Base-by-base conservation (phyloP, 257 asterid species). In the Rehmannia glutinosa region DNA sequence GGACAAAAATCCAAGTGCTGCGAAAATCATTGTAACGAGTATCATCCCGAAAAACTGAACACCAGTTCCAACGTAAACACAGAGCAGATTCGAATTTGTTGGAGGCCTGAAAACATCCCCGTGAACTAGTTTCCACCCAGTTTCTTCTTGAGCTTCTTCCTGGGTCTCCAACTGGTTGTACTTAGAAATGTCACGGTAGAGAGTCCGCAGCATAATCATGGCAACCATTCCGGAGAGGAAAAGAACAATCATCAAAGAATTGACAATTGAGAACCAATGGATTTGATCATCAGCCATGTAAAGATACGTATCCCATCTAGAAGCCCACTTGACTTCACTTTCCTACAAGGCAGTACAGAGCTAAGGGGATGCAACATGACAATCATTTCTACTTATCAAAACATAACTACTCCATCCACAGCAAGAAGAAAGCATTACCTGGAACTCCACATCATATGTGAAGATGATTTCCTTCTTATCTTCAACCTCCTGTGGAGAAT, bases 141-240 rank as follows among this genome's bases (percentile, higher is more conserved):
- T 90, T 77, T 87, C 95, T 79, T 90, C 96, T 75, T 87, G 97
- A 17, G 97, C 94, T 82, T 91, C 97, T 84, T 91, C 97, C 64
- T 86, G 96, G 53, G 97, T 87, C 84, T 90, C 97, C 50, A 90
- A 71, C 75, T 90, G 96, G 80, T 90, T 90, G 83, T 90, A 90
- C 75, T 83, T 86, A 47, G 97, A 88, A 74, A 91, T 91, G 77
- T 91, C 97, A 46, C 96, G 95, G 73, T 88, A 91, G 47, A 91
- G 91, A 4, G 97, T 91, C 30, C 97, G 84, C 71, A 90, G 73
- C 97, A 90, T 90, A 77, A 90, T 90, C 97, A 90, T 90, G 45
- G 97, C 97, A 61, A 90, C 97, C 97, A 90, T 90, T 64, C 97
- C 97, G 53, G 97, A 90, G 21, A 90, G 88, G 78, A 90, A 90